phyloP scores from a whole-genome alignment of 2,329 filamentous ascomycete genomes.

The Fusarium setosum region DNA sequence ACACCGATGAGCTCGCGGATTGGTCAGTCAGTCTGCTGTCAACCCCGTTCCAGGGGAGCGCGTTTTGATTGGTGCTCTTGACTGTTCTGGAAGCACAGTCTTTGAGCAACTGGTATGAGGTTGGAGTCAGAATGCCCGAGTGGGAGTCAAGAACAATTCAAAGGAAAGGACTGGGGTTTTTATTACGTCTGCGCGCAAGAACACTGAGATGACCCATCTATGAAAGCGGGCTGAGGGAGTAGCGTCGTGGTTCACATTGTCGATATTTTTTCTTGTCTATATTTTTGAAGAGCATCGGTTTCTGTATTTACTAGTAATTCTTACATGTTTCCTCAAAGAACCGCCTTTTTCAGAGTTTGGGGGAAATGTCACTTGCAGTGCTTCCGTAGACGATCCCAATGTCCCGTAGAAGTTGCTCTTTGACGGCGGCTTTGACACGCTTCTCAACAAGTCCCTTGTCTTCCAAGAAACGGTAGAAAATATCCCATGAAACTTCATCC shows the following conservation, averaged over 20 bases:
- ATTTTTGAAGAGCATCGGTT: not conserved
- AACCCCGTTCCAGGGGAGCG: constrained; percentile 7
- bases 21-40: not conserved
- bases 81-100: constrained; percentile 1
- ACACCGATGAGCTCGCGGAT: not conserved
- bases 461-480: constrained; percentile 54
- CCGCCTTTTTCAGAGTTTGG: constrained; percentile 38
- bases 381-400: constrained; percentile 52
- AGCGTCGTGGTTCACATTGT: not conserved
- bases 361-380: constrained; percentile 1
- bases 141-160: constrained; percentile 8
- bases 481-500: constrained; percentile 50
- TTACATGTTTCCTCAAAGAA: not conserved
- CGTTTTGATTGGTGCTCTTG: constrained; percentile 9
- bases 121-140: constrained; percentile 9
- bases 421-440: constrained; percentile 26
- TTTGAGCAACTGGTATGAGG: constrained; percentile 8
- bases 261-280: constrained; percentile 6
- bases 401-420: constrained; percentile 47
- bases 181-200: not conserved
- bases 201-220: not conserved
- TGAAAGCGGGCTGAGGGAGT: not conserved
- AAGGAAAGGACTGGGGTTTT: constrained; percentile 10
- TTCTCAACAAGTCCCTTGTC: constrained; percentile 34
- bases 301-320: not conserved